Evolutionary conservation across 495 filamentous ascomycete genomes (phyloP).

Genomic region (Penicillium riverlandense): DNA sequence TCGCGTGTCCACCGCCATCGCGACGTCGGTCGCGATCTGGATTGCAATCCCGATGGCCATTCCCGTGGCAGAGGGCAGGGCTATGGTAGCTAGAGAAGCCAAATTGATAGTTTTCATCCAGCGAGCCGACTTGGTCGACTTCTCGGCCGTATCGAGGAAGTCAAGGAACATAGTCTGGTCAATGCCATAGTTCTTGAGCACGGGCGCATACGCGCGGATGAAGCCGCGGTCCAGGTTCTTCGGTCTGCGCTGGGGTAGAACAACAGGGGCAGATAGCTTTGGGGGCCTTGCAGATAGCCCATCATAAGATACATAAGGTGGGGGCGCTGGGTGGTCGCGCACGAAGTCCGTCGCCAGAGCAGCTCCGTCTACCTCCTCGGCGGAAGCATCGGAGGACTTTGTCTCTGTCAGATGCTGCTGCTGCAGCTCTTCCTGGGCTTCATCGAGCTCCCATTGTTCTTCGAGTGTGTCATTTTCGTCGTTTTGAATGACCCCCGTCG

Average conservation of each 20-base stretch:
- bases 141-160: constrained; percentile 44
- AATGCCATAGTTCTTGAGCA: constrained; percentile 42
- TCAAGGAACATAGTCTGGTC: constrained; percentile 44
- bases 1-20: constrained; percentile 36
- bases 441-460: constrained; percentile 45
- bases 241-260: constrained; percentile 27
- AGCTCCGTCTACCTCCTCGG: not conserved
- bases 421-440: constrained; percentile 29
- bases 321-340: constrained; percentile 9
- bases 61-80: constrained; percentile 34
- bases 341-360: constrained; percentile 12
- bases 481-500: no score
- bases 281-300: constrained; percentile 16
- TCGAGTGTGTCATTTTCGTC: constrained; percentile 18
- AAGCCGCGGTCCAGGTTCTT: constrained; percentile 22
- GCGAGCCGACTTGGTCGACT: constrained; percentile 27
- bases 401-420: not conserved
- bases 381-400: not conserved
- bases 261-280: constrained; percentile 23
- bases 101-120: constrained; percentile 39
- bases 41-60: constrained; percentile 37
- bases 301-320: constrained; percentile 2
- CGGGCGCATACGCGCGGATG: constrained; percentile 43
- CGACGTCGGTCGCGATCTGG: constrained; percentile 32
- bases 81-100: constrained; percentile 27